A percentile compares a stretch with the other conserved stretches of the same genome.
Evolutionary conservation across 192 early-diverging fungal genomes (phyloP).

Genomic region (Gamsiella multidivaricata): DNA sequence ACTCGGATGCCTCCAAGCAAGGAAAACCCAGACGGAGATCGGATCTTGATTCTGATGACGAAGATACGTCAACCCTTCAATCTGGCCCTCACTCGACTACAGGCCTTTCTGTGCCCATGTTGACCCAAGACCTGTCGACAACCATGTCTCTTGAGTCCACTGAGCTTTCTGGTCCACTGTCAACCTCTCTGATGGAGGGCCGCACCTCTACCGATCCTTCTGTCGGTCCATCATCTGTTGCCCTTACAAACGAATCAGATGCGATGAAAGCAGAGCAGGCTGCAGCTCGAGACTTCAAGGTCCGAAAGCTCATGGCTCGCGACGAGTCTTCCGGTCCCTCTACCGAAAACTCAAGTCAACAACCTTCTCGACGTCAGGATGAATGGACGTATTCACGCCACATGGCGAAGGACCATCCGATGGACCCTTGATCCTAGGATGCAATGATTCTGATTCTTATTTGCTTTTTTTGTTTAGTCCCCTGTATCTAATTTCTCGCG

Average conservation of each 20-base stretch:
- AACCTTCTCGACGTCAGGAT: slow-evolving; percentile 7
- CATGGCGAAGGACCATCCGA: slow-evolving; percentile 37
- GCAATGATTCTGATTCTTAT: background rate
- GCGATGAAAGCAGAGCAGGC: slow-evolving; percentile 3
- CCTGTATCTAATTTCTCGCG: background rate
- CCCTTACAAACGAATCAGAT: background rate
- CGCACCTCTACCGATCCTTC: slow-evolving; percentile 5
- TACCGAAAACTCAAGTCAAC: background rate
- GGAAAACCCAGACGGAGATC: slow-evolving; percentile 38
- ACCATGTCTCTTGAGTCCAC: slow-evolving; percentile 33
- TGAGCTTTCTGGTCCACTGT: slow-evolving; percentile 29
- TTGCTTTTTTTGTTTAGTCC: slow-evolving; percentile 17
- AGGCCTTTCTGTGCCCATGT: slow-evolving; percentile 37
- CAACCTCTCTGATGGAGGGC: slow-evolving; percentile 15
- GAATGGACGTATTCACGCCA: slow-evolving; percentile 52
- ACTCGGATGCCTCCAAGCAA: slow-evolving; percentile 11
- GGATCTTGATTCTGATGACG: slow-evolving; percentile 45
- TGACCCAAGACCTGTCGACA: slow-evolving; percentile 46
- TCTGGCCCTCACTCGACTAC: slow-evolving; percentile 14
- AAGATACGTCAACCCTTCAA: slow-evolving; percentile 1
- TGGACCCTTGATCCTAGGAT: slow-evolving; percentile 12
- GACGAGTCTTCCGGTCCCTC: slow-evolving; percentile 22
- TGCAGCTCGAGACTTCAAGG: slow-evolving; percentile 33
- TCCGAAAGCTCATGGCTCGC: slow-evolving; percentile 47
- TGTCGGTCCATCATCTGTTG: slow-evolving; percentile 1